Evolutionary conservation across 1,284 basidiomycete species (phyloP).

Genomic region (Ganoderma resinaceum): DNA sequence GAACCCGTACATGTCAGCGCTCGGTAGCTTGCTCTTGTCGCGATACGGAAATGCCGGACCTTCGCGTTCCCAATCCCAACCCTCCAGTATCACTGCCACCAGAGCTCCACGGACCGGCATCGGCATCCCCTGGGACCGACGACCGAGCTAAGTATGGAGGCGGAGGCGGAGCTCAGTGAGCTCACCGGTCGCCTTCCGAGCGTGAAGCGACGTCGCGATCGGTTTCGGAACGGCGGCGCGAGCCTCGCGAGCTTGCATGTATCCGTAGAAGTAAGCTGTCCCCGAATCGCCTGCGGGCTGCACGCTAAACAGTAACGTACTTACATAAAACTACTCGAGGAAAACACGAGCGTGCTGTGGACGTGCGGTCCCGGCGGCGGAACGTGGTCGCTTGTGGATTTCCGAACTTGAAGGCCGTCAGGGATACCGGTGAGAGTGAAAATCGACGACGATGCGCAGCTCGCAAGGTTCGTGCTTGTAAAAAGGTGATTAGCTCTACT

Average conservation of each 20-base stretch:
- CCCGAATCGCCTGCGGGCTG: neutral
- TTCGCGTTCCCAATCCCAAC: neutral
- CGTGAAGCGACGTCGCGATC: constrained; percentile 2
- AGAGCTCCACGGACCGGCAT: neutral
- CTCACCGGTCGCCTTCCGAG: neutral
- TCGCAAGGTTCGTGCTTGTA: too few relatives aligned
- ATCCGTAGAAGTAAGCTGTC: too few relatives aligned
- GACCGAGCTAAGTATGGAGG: neutral
- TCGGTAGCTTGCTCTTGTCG: constrained; percentile 1
- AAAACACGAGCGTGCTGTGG: neutral
- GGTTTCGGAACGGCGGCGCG: neutral
- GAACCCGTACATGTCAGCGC: neutral
- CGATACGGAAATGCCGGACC: neutral
- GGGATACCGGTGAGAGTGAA: too few relatives aligned
- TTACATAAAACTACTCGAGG: neutral
- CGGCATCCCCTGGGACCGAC: neutral
- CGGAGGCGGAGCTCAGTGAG: neutral
- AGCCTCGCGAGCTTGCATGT: neutral
- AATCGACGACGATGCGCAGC: too few relatives aligned
- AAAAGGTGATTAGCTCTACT: too few relatives aligned
- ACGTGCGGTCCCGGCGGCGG: neutral
- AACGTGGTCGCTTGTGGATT: neutral
- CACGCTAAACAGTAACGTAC: neutral
- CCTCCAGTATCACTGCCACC: neutral
- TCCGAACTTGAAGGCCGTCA: neutral